Evolutionary conservation across 495 filamentous ascomycete genomes (phyloP), one percentile per base, ranked within the genome.

Genomic region (Patellaria atrata): DNA sequence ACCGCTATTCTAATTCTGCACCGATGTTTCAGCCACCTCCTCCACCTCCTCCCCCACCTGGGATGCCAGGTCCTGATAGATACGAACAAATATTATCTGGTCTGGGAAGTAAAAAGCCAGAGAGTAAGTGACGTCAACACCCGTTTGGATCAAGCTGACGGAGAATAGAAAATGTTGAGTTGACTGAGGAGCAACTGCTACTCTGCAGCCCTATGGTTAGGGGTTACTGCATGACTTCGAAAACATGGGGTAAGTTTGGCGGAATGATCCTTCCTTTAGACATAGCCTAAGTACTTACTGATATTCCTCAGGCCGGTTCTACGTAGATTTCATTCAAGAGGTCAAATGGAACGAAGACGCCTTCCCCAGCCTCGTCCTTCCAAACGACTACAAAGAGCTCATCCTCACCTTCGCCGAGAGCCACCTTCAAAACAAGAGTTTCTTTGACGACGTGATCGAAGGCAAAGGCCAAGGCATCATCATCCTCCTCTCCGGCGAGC

Each of bases 361-460:
- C 0, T 67, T 65, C 38, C 57, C 63, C 20, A 57, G 42, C 36
- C 51, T 67, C 5, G 61, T 68, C 14, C 48, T 67, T 16, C 55
- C 55, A 2, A 25, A 40, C 15, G 54, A 55, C 9, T 54, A 59
- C 30, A 68, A 67, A 39, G 53, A 61, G 25, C 53, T 65, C 26
- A 61, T 65, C 30, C 54, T 70, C 8, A 64, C 67, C 5, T 63
- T 70, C 37, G 55, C 56, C 8, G 43, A 54, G 26, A 65, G 56
- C 43, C 66, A 68, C 17, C 54, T 60, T 13, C 33, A 42, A 8
- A 49, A 56, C 22, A 55, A 57, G 22, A 40, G 35, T 1, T 22
- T 30, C 9, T 69, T 71, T 45, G 65, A 70, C 45, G 54, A 62
- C 22, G 58, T 65, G 6, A 69, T 71, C 43, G 58, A 62, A 33